Evolutionary conservation across 768 basidiomycete genomes (phyloP), one percentile per base, ranked within the genome.

Genomic region (Psilocybe sp.): DNA sequence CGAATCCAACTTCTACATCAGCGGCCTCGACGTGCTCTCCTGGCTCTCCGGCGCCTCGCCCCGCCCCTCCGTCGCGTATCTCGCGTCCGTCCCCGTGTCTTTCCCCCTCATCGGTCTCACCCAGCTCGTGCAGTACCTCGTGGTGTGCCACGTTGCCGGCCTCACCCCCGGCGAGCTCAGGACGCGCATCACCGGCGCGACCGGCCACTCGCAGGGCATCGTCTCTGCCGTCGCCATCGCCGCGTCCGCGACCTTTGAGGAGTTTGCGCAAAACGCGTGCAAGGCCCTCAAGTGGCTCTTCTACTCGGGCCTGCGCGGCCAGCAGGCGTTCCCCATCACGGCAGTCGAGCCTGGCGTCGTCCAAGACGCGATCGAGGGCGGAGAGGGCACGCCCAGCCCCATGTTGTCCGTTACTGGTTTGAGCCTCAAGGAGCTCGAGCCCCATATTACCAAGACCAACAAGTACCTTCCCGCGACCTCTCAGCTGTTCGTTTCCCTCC

Each of bases 161-260:
- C 69, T 92, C 38, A 83, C 82, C 7, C 93, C 93, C 0, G 90
- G 85, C 8, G 82, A 95, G 61, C 78, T 97, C 65, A 83, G 89
- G 35, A 69, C 76, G 40, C 79, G 80, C 40, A 78, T 98, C 47
- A 75, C 81, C 9, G 96, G 96, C 32, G 83, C 94, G 2, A 98
- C 97, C 13, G 97, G 97, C 31, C 97, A 99, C 71, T 98, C 95
- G 2, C 96, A 98, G 68, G 97, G 97, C 57, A 84, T 99, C 59
- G 85, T 97, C 42, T 92, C 95, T 11, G 97, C 97, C n/a, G 81
- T 95, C 46, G 85, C 81, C 35, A 83, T 98, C 60, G 79, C 95
- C 6, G 83, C 90, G 4, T 92, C 94, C 4, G 75, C 76, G 14
- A 82, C 84, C 19, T 83, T 85, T 53, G 85, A 86, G 41, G 84